A percentile compares a stretch with the other conserved stretches of the same genome.
phyloP scores from a whole-genome alignment of 2,329 filamentous ascomycete species.

The Podosphaera xanthii region DNA sequence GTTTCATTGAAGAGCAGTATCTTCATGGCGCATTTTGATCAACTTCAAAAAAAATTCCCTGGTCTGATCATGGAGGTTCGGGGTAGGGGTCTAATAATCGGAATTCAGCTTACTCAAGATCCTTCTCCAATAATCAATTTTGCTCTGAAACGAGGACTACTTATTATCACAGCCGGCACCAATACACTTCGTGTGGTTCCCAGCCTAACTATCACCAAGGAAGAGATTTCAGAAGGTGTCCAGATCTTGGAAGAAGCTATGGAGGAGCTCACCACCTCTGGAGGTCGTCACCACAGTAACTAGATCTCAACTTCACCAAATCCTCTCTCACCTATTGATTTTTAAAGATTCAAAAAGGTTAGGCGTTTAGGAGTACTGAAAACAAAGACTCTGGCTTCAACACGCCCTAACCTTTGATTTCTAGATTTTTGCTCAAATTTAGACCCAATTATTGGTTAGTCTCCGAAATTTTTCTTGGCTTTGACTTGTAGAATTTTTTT shows the following conservation, averaged over 20 bases:
- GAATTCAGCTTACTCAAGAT: constrained; percentile 58
- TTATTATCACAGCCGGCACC: constrained; percentile 80
- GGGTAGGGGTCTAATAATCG: constrained; percentile 67
- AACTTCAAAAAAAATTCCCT: constrained; percentile 38
- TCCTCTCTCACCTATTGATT: too few relatives aligned
- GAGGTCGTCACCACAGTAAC: too few relatives aligned
- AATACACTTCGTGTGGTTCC: constrained; percentile 89
- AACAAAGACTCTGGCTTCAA: too few relatives aligned
- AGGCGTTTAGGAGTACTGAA: too few relatives aligned
- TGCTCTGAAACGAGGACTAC: constrained; percentile 62
- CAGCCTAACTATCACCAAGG: constrained; percentile 55
- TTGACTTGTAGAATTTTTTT: too few relatives aligned
- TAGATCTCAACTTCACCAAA: too few relatives aligned
- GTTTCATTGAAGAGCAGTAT: constrained; percentile 45
- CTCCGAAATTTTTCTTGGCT: too few relatives aligned
- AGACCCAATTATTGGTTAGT: too few relatives aligned
- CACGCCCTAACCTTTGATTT: too few relatives aligned
- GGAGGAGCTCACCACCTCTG: not conserved
- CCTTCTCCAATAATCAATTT: constrained; percentile 57
- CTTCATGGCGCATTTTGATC: constrained; percentile 34
- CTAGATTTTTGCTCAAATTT: too few relatives aligned
- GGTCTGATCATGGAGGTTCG: constrained; percentile 55
- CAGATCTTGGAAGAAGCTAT: constrained; percentile 50
- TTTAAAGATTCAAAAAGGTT: too few relatives aligned
- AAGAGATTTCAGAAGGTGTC: constrained; percentile 60